Conservation (phyloP, 257 asterid genomes). For the Avicennia marina region DNA sequence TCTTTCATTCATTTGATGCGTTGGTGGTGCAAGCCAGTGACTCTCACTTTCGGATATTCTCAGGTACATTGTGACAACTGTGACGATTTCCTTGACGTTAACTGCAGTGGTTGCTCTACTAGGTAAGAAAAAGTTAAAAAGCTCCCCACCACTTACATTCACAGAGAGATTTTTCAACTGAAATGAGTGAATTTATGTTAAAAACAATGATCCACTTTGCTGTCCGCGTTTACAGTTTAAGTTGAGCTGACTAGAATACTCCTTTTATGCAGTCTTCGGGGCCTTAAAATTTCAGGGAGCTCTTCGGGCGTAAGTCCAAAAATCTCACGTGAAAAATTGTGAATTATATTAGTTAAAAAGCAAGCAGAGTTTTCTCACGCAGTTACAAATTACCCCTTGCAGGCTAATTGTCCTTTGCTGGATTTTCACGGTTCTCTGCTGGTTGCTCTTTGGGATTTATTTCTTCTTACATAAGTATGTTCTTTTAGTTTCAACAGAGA, state of each 20-base stretch:
- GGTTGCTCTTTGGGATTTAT: constrained; percentile 54
- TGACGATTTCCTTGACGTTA: constrained; percentile 45
- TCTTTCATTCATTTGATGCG: not conserved
- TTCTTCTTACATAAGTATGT: constrained; percentile 46
- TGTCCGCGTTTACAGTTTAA: too few species aligned
- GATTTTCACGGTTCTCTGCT: constrained; percentile 42
- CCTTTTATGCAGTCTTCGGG: constrained; percentile 22
- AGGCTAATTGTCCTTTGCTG: constrained; percentile 49
- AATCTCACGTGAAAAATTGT: not conserved
- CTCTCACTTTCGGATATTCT: not conserved
- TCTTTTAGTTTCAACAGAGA: not conserved
- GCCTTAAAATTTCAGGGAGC: constrained; percentile 21
- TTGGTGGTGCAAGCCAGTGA: not conserved
- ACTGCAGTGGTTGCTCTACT: constrained; percentile 45
- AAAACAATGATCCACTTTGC: too few species aligned
- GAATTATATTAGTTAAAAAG: too few species aligned
- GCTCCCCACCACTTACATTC: not conserved
- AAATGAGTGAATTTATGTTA: too few species aligned
- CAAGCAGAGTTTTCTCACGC: constrained; percentile 6
- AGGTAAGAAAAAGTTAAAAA: constrained; percentile 27
- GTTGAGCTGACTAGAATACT: too few species aligned
- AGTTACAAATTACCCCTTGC: constrained; percentile 10
- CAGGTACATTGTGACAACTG: constrained; percentile 60
- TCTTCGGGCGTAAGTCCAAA: constrained; percentile 28
- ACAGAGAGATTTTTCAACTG: too few species aligned